Conservation (phyloP, 805 yeast genomes). For the Myxozyma lipomycoides region DNA sequence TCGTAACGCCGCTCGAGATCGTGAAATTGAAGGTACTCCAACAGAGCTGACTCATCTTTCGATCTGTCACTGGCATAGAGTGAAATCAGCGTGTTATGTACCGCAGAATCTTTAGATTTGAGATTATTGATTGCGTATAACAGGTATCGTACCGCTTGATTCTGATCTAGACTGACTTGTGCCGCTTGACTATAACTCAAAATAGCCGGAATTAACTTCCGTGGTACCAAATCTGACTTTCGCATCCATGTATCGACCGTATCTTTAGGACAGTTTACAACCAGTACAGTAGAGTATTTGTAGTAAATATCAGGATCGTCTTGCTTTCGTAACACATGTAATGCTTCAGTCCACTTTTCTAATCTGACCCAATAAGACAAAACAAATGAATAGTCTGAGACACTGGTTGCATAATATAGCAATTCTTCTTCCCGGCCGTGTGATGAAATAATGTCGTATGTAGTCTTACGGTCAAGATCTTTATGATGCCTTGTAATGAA, state of each 20-base stretch:
- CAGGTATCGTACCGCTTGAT: conserved; percentile 65
- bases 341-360: conserved; percentile 70
- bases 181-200: conserved; percentile 47
- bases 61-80: conserved; percentile 53
- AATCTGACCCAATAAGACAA: conserved; percentile 62
- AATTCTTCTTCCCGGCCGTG: conserved; percentile 64
- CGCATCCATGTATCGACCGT: conserved; percentile 80
- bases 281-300: conserved; percentile 61
- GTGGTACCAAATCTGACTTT: conserved; percentile 50
- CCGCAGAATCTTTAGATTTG: conserved; percentile 43
- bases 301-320: conserved; percentile 52
- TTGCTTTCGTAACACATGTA: conserved; percentile 52
- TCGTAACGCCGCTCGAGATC: conserved; percentile 46
- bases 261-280: conserved; percentile 61
- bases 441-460: conserved; percentile 65
- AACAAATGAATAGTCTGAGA: conserved; percentile 66
- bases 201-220: conserved; percentile 69
- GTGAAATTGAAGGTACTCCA: conserved; percentile 49
- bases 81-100: conserved; percentile 70
- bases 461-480: conserved; percentile 58
- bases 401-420: conserved; percentile 60
- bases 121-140: conserved; percentile 49
- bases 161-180: conserved; percentile 39
- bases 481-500: conserved; percentile 52
- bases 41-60: conserved; percentile 46